Evolutionary conservation across 2,329 filamentous ascomycete genomes (phyloP).

Genomic region (Aureobasidium sp.): DNA sequence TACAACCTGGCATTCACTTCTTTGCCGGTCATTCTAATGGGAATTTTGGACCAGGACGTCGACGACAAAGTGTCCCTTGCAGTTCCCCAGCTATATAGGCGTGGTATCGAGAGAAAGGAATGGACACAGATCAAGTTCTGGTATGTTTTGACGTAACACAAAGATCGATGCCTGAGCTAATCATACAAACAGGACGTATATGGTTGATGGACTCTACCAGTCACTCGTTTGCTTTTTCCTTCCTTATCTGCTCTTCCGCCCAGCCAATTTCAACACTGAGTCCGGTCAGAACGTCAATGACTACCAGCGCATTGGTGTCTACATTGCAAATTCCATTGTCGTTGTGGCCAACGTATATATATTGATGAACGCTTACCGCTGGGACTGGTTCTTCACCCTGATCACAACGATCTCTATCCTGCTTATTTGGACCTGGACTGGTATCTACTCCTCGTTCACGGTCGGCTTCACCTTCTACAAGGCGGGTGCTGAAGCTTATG

Average conservation of each 20-base stretch:
- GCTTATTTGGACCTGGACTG: slow-evolving; percentile 93
- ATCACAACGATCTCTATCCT: slow-evolving; percentile 75
- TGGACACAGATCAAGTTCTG: slow-evolving; percentile 97
- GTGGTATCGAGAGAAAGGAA: slow-evolving; percentile 90
- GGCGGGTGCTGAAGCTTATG: slow-evolving; percentile 70
- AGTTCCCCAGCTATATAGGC: slow-evolving; percentile 89
- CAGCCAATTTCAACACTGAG: slow-evolving; percentile 59
- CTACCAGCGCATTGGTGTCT: slow-evolving; percentile 74
- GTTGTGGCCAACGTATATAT: slow-evolving; percentile 91
- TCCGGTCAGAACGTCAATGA: slow-evolving; percentile 71
- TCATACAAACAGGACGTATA: slow-evolving; percentile 55
- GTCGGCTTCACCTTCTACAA: slow-evolving; percentile 62
- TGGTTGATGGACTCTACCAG: slow-evolving; percentile 91
- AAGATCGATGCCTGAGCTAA: background rate
- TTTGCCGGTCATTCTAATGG: slow-evolving; percentile 87
- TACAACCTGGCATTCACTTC: slow-evolving; percentile 98
- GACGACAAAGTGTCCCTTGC: slow-evolving; percentile 88
- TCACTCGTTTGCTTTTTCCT: slow-evolving; percentile 91
- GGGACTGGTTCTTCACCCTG: slow-evolving; percentile 92
- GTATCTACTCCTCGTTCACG: slow-evolving; percentile 63
- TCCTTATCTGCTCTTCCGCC: slow-evolving; percentile 69
- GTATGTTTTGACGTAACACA: slow-evolving; percentile 43
- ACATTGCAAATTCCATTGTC: slow-evolving; percentile 76
- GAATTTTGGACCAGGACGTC: slow-evolving; percentile 94
- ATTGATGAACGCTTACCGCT: slow-evolving; percentile 90